These are phyloP conservation scores for Fusarium coffeatum DNA, from an alignment of 2,329 filamentous ascomycete species.

Conservation along the genomic window DNA sequence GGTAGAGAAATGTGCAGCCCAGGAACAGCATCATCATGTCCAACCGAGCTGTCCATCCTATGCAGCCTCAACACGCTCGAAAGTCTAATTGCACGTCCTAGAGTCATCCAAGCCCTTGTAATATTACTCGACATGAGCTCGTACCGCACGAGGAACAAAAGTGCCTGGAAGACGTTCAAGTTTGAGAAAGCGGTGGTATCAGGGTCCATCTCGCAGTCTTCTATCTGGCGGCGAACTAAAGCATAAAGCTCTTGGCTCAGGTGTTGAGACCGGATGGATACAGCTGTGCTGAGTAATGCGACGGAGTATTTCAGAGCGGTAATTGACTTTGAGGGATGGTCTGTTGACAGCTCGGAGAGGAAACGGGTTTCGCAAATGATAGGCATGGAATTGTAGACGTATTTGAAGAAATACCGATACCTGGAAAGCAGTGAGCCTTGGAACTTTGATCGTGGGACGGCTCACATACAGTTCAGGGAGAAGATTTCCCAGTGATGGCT, in stretches of 20 bases:
- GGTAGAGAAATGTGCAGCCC: not conserved
- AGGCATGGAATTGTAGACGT: not conserved
- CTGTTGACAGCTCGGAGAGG: accelerated
- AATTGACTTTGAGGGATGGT: not conserved
- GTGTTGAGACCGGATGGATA: not conserved
- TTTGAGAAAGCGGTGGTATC: not conserved
- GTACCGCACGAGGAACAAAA: not conserved
- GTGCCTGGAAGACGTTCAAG: not conserved
- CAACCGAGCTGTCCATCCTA: accelerated
- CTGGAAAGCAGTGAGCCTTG: accelerated
- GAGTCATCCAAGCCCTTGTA: not conserved
- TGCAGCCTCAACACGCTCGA: not conserved
- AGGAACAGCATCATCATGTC: not conserved
- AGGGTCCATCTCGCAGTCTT: not conserved
- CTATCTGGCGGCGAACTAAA: not conserved
- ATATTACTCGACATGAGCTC: not conserved
- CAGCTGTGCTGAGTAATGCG: not conserved
- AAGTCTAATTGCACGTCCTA: not conserved
- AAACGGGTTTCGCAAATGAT: not conserved
- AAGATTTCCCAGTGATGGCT: accelerated
- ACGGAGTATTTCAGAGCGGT: not conserved
- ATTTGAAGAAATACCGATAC: not conserved
- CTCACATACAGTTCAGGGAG: not conserved
- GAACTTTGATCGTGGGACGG: accelerated
- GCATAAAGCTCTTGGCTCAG: accelerated